These are phyloP conservation scores for Perkinsus olseni DNA, from an alignment of 169 alveolate species.

Conservation along the genomic window DNA sequence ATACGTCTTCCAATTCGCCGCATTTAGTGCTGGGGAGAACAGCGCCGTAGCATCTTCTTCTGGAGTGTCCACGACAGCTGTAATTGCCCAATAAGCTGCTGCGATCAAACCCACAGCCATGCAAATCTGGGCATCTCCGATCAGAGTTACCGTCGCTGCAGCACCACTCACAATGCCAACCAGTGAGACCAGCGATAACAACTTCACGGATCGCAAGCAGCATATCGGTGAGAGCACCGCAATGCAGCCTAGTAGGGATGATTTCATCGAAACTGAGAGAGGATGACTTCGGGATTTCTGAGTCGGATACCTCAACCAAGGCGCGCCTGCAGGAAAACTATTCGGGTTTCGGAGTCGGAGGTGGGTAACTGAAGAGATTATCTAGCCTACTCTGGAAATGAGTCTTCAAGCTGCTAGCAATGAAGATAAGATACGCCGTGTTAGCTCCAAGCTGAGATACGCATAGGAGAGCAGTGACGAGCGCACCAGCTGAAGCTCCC, in stretches of 20 bases:
- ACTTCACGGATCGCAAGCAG: neutral
- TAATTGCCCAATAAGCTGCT: neutral
- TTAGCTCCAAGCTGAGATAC: neutral
- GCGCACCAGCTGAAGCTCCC: neutral
- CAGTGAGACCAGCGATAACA: neutral
- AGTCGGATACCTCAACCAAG: no score
- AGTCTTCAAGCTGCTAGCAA: neutral
- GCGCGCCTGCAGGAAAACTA: no score
- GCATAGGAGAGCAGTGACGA: neutral
- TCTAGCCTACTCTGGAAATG: neutral
- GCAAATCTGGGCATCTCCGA: neutral
- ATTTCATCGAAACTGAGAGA: neutral
- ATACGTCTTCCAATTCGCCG: neutral
- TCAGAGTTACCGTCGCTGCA: neutral
- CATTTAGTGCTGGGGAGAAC: neutral
- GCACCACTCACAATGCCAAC: neutral
- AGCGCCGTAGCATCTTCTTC: neutral
- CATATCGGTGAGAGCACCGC: neutral
- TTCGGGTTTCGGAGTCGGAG: no score
- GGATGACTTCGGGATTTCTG: no score
- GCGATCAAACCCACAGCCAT: neutral
- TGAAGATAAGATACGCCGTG: neutral
- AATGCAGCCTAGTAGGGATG: neutral
- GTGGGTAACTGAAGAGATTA: neutral
- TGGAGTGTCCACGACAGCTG: neutral